Evolutionary conservation across 2,329 filamentous ascomycete species (phyloP).

Genomic region (Cercospora zeae-maydis): DNA sequence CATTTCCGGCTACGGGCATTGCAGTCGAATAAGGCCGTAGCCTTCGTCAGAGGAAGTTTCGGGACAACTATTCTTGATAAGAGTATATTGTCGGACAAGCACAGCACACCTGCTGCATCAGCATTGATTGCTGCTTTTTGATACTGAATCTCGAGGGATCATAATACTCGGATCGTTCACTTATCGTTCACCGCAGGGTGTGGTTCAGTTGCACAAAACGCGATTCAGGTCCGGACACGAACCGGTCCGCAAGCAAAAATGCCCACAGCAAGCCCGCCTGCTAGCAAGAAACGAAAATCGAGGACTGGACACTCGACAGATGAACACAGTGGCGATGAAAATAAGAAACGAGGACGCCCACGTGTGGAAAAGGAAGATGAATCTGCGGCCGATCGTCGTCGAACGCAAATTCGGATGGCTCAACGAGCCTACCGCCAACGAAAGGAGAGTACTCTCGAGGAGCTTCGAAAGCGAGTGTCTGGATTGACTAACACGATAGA

Average conservation of each 20-base stretch:
- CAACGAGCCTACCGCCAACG: slow-evolving; percentile 81
- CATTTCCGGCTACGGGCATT: not conserved
- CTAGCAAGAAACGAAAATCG: slow-evolving; percentile 17
- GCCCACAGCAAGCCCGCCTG: not conserved
- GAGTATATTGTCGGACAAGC: not conserved
- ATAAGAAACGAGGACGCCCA: slow-evolving; percentile 65
- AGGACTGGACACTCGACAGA: slow-evolving; percentile 18
- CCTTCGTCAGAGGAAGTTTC: not conserved
- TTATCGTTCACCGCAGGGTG: not conserved
- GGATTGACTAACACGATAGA: slow-evolving; percentile 66
- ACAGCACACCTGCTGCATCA: not conserved
- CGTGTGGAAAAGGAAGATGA: slow-evolving; percentile 73
- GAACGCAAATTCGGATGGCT: slow-evolving; percentile 82
- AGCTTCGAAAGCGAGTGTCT: slow-evolving; percentile 66
- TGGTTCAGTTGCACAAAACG: not conserved
- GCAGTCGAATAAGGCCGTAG: not conserved
- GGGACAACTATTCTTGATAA: not conserved
- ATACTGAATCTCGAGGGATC: not conserved
- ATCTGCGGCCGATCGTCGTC: slow-evolving; percentile 72
- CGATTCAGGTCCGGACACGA: slow-evolving; percentile 5
- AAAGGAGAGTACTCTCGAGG: slow-evolving; percentile 76
- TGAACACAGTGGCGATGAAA: slow-evolving; percentile 28
- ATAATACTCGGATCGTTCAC: not conserved
- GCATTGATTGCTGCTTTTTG: not conserved
- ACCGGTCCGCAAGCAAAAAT: not conserved